A percentile compares a stretch with the other conserved stretches of the same genome.
Conservation (phyloP, 78 protist genomes). For the Cavenderia fasciculata region DNA sequence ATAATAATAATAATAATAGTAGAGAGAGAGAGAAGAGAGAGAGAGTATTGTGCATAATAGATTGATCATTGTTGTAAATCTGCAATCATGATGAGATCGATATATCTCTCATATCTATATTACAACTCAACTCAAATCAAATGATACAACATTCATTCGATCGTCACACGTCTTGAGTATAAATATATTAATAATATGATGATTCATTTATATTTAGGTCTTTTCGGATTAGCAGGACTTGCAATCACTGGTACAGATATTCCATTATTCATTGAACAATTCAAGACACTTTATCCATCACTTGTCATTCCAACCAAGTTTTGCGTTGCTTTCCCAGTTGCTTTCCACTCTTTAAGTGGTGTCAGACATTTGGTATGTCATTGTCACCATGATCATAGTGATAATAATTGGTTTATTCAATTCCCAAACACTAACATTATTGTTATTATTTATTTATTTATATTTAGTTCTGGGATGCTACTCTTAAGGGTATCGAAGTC, state of each 20-base stretch:
- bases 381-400: neutral
- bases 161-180: neutral
- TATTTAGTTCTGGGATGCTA: constrained; percentile 49
- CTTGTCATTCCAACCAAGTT: constrained; percentile 33
- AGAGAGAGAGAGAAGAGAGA: too few relatives aligned
- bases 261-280: constrained; percentile 8
- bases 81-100: too few relatives aligned
- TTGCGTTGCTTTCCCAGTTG: constrained; percentile 52
- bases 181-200: neutral
- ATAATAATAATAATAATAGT: neutral
- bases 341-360: constrained; percentile 45
- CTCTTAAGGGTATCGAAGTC: constrained; percentile 27
- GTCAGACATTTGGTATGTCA: constrained; percentile 51
- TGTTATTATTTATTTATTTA: neutral
- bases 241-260: constrained; percentile 42
- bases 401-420: neutral
- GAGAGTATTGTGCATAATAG: too few relatives aligned
- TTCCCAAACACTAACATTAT: constrained; percentile 5
- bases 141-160: neutral
- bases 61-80: too few relatives aligned
- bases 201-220: constrained; percentile 3
- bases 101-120: too few relatives aligned
- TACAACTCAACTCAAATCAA: neutral
- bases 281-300: constrained; percentile 19
- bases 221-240: constrained; percentile 11